Base-by-base conservation (phyloP, 2,329 filamentous ascomycete species). In the Penicillium concentricum region DNA sequence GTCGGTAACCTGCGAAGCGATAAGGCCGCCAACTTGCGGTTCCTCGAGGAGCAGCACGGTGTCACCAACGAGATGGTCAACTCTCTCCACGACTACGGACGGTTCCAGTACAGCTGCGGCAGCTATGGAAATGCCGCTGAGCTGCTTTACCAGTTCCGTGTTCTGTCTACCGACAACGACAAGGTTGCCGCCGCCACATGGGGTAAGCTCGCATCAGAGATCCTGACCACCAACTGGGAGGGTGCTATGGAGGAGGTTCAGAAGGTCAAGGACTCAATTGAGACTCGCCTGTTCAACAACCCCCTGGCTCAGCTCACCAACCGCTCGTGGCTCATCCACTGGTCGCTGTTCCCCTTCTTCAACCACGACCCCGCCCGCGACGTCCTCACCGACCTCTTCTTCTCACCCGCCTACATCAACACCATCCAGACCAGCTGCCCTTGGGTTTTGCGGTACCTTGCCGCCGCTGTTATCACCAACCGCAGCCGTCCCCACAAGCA, bases 21-120 rank as follows among this genome's bases (percentile, higher is more conserved):
- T 84, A 99, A 99, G 84, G 91, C 92, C 73, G 92, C 93, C 79
- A 99, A 99, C 82, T 88, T 99, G 87, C 91, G 93, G 76, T 99
- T 93, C 76, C 80, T 99, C 64, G 96, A 97, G 84, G 94, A 96
- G 79, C 89, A 94, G 71, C 93, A 99, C 78, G 90, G 88, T 65
- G 94, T 97, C 65, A 97, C 92, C 37, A 83, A 88, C 69, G 92
- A 97, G 61, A 97, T 96, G 90, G 92, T 99, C 67, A 89, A 97
- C 78, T 89, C 90, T 65, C 88, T 99, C 54, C 96, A 93, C 79
- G 92, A 97, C 71, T 96, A 92, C 71, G 94, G 94, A 68, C 90
- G 94, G 76, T 97, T 97, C 80, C 91, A 96, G 81, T 99, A 97
- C 82, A 93, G 91, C 81, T 97, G 92, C 75, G 94, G 94, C 65